phyloP scores from a whole-genome alignment of 2,329 filamentous ascomycete genomes.

The Talaromyces rugulosus region DNA sequence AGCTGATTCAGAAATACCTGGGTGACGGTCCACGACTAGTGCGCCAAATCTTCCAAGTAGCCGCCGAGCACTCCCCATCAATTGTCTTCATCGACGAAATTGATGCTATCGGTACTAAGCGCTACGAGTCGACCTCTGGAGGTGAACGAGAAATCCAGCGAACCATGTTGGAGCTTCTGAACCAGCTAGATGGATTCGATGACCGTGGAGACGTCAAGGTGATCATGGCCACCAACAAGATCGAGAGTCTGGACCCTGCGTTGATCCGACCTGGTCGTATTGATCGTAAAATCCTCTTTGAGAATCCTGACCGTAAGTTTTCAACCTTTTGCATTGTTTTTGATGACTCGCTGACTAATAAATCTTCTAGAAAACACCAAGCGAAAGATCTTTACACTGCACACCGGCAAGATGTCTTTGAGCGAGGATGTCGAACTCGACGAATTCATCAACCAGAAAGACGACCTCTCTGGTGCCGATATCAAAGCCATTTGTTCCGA shows the following conservation, averaged over 20 bases:
- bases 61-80: conserved; percentile 90
- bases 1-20: conserved; percentile 97
- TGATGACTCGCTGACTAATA: not conserved
- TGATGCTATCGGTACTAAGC: conserved; percentile 97
- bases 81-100: conserved; percentile 99
- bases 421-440: conserved; percentile 96
- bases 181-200: conserved; percentile 97
- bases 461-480: conserved; percentile 92
- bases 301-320: conserved; percentile 63
- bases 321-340: not conserved
- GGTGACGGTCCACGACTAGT: conserved; percentile 93
- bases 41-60: conserved; percentile 85
- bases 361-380: conserved; percentile 67
- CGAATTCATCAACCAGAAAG: conserved; percentile 98
- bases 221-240: conserved; percentile 99
- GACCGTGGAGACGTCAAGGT: conserved; percentile 99
- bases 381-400: conserved; percentile 96
- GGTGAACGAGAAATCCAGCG: conserved; percentile 96
- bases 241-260: conserved; percentile 92
- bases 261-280: conserved; percentile 96
- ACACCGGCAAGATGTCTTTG: conserved; percentile 98
- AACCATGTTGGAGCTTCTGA: conserved; percentile 96
- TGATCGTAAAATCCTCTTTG: conserved; percentile 89
- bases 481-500: conserved; percentile 99
- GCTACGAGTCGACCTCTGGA: conserved; percentile 94